Conservation (phyloP, 1,284 basidiomycete genomes). For the Trichosporon coremiiforme region DNA sequence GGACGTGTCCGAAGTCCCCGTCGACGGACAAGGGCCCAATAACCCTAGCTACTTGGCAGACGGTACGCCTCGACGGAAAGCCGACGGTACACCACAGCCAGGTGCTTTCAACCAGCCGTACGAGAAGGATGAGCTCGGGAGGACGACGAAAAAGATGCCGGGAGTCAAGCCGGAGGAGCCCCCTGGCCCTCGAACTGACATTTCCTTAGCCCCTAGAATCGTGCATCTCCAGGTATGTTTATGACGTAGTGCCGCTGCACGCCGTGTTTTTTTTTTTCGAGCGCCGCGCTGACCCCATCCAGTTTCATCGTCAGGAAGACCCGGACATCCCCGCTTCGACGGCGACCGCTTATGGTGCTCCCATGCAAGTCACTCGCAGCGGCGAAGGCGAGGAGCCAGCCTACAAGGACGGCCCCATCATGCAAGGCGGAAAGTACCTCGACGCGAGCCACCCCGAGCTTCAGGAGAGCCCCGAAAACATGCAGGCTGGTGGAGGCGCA, state of each 20-base stretch:
- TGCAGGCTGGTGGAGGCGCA: background rate
- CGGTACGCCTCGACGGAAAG: background rate
- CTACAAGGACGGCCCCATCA: background rate
- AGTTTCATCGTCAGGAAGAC: constrained; percentile 15
- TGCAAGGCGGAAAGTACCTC: constrained; percentile 12
- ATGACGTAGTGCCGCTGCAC: background rate
- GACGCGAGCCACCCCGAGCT: background rate
- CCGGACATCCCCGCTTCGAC: background rate
- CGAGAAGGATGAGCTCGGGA: constrained; percentile 42
- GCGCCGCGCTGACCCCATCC: constrained; percentile 21
- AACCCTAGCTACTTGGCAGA: background rate
- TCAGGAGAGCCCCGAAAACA: background rate
- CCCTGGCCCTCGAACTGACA: constrained; percentile 50
- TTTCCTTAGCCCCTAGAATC: constrained; percentile 48
- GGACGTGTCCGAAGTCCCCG: constrained; percentile 19
- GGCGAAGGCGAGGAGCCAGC: constrained; percentile 45
- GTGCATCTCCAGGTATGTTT: constrained; percentile 47
- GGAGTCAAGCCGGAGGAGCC: constrained; percentile 47
- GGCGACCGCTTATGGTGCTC: constrained; percentile 29
- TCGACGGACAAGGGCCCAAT: constrained; percentile 24
- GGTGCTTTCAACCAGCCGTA: background rate
- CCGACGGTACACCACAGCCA: background rate
- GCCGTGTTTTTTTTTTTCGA: background rate
- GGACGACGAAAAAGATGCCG: constrained; percentile 30
- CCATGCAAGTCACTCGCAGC: constrained; percentile 42